Base-by-base conservation (phyloP, 2,329 filamentous ascomycete species). In the Exophiala mesophila region DNA sequence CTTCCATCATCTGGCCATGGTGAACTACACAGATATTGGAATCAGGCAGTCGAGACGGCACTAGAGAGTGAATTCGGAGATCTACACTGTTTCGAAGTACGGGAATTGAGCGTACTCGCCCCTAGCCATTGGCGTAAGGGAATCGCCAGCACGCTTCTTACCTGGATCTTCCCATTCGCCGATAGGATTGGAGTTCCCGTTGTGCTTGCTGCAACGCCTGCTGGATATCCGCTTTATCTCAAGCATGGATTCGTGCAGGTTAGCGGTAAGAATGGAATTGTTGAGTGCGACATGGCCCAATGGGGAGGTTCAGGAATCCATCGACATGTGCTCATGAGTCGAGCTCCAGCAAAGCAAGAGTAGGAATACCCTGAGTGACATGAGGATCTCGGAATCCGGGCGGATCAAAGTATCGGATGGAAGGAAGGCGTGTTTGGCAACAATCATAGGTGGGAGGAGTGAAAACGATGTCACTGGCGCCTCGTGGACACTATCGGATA, bases 81-180 rank as follows among this genome's bases (percentile, higher is more conserved):
- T 6, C 33, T 46, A 26, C 44, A 46, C 26, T 46, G 44, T 34
- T 41, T 46, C 21, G 44, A 46, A 24, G 44, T 46, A 1, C 30
- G 44, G 32, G 39, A 37, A 7, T 26, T 46, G 5, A 33, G 19
- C 10, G 36, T 39, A 5, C 38, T 46, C 9, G 29, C 38, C 5
- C 44, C 44, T 5, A 32, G 31, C 5, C 38, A 46, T 29, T 39
- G 36, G 26, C 44, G 44, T n/a, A 41, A 29, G 13, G 44, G 44
- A 6, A 46, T 46, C 20, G 44, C 44, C 5, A 46, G 44, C 38
- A 36, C 2, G 16, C 29, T 46, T 5, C 39, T 46, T 19, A 3
- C 13, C 3, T 46, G 44, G 44, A 41, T 46, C 5, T 37, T 46
- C 9, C 38, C 38, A 4, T 38, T 33, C 33, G 44, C 44, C 12